Conservation (phyloP, 1,284 basidiomycete species). For the Tylopilus orsonianus region DNA sequence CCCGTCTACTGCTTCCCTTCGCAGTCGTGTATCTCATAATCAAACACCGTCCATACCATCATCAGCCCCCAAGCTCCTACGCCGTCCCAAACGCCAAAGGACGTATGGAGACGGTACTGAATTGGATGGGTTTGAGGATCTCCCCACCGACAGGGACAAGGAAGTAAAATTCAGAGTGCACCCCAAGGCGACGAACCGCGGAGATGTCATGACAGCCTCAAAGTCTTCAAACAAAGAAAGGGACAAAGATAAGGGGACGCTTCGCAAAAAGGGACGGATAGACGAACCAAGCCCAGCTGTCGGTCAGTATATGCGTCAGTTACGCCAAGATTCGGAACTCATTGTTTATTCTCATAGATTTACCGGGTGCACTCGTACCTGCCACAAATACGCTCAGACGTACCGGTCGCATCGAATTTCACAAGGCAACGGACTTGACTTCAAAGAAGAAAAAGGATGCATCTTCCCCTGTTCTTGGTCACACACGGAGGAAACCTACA, state of each 20-base stretch:
- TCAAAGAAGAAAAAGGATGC: constrained; percentile 57
- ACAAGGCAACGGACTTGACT: constrained; percentile 37
- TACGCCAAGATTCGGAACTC: not conserved
- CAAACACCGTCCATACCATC: constrained; percentile 36
- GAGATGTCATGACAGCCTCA: constrained; percentile 51
- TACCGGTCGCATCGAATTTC: constrained; percentile 45
- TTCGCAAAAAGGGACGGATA: constrained; percentile 52
- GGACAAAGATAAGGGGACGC: constrained; percentile 47
- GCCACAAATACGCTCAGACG: constrained; percentile 43
- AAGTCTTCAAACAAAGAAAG: constrained; percentile 39
- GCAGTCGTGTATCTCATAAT: constrained; percentile 33
- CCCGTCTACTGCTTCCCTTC: constrained; percentile 44
- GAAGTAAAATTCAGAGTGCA: constrained; percentile 70
- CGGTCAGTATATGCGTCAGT: constrained; percentile 39
- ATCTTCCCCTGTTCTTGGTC: constrained; percentile 41
- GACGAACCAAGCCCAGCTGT: constrained; percentile 35
- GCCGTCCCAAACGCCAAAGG: constrained; percentile 69
- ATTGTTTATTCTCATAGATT: constrained; percentile 19
- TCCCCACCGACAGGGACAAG: constrained; percentile 82
- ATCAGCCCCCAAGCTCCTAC: constrained; percentile 65
- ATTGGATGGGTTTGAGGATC: constrained; percentile 87
- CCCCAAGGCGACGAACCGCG: constrained; percentile 64
- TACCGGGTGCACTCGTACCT: constrained; percentile 27
- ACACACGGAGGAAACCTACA: constrained; percentile 72
- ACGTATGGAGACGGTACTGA: constrained; percentile 92